These are phyloP conservation scores for Talaromyces sp. DNA, from an alignment of 2,329 filamentous ascomycete species.

Conservation along the genomic window DNA sequence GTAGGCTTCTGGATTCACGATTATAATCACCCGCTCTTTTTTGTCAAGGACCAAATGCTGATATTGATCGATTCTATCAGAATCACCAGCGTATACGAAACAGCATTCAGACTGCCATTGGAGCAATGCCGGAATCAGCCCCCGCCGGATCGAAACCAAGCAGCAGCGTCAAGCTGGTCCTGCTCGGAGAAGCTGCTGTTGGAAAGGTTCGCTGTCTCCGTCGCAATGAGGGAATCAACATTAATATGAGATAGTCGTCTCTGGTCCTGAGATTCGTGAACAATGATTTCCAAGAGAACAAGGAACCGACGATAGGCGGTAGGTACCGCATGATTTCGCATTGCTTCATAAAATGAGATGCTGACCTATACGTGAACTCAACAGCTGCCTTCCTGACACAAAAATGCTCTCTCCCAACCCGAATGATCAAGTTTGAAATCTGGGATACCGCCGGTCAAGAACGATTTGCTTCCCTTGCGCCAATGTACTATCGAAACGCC, in stretches of 20 bases:
- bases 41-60: background rate
- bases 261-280: slow-evolving; percentile 98
- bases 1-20: background rate
- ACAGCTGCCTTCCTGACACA: slow-evolving; percentile 95
- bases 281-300: slow-evolving; percentile 99
- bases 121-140: slow-evolving; percentile 67
- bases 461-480: slow-evolving; percentile 90
- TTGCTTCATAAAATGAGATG: background rate
- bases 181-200: slow-evolving; percentile 94
- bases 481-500: slow-evolving; percentile 99
- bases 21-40: background rate
- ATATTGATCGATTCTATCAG: background rate
- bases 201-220: slow-evolving; percentile 69
- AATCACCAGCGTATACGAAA: background rate
- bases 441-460: slow-evolving; percentile 99
- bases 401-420: slow-evolving; percentile 92
- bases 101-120: background rate
- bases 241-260: slow-evolving; percentile 65
- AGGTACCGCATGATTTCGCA: slow-evolving; percentile 26
- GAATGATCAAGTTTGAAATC: slow-evolving; percentile 78
- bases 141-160: slow-evolving; percentile 72
- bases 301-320: slow-evolving; percentile 99
- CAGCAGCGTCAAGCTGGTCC: slow-evolving; percentile 98
- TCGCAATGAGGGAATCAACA: slow-evolving; percentile 12
- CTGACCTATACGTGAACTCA: background rate